Conservation (phyloP, 1,284 basidiomycete genomes). For the Phylloboletellus chloephorus region DNA sequence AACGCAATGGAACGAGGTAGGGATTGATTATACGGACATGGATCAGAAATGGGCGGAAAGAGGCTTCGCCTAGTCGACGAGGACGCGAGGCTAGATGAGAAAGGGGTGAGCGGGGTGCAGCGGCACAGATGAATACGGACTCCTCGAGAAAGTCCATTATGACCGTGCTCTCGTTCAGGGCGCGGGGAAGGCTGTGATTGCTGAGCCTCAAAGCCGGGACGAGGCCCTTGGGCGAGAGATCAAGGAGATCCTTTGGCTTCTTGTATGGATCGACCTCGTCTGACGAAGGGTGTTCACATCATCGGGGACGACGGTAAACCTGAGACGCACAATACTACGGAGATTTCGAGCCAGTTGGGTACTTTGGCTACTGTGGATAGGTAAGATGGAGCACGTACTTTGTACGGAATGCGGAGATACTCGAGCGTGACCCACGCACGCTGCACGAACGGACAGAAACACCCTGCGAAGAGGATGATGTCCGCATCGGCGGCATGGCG, state of each 20-base stretch:
- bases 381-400: constrained; percentile 15
- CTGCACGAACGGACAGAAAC: constrained; percentile 46
- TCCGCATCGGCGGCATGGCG: constrained; percentile 22
- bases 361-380: too few species aligned
- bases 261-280: constrained; percentile 80
- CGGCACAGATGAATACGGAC: constrained; percentile 35
- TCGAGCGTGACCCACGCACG: constrained; percentile 41
- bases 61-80: constrained; percentile 44
- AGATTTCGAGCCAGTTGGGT: not conserved
- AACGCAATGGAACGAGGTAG: not conserved
- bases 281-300: constrained; percentile 20
- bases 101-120: not conserved
- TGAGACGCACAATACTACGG: constrained; percentile 35
- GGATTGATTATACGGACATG: constrained; percentile 43
- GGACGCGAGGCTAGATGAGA: constrained; percentile 41
- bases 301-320: not conserved
- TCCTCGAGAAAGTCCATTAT: constrained; percentile 74
- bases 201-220: constrained; percentile 67
- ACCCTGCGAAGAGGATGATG: constrained; percentile 37
- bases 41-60: constrained; percentile 52
- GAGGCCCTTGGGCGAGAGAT: constrained; percentile 74
- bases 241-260: constrained; percentile 72
- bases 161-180: constrained; percentile 65
- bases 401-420: constrained; percentile 35
- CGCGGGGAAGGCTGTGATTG: constrained; percentile 45